These are phyloP conservation scores for Anthoceros angustus DNA, from an alignment of 225 moss, liverwort and hornwort genomes.

Conservation along the genomic window DNA sequence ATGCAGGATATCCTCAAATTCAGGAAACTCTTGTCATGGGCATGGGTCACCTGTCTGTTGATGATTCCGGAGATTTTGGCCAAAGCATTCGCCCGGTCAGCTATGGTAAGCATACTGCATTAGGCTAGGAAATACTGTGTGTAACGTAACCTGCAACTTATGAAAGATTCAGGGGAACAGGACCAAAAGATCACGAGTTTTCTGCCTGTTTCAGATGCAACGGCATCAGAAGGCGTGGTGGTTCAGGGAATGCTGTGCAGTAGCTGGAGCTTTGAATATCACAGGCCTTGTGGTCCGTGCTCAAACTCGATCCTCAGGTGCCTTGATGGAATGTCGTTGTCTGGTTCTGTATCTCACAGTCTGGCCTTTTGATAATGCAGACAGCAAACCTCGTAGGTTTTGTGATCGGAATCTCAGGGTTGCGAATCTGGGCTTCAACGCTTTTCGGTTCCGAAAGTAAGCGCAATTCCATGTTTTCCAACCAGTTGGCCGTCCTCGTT, in stretches of 20 bases:
- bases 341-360: constrained; percentile 3
- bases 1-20: not conserved
- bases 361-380: constrained; percentile 18
- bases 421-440: constrained; percentile 38
- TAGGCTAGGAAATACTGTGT: not conserved
- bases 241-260: constrained; percentile 61
- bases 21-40: constrained; percentile 99
- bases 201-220: constrained; percentile 39
- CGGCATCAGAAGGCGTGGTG: constrained; percentile 38
- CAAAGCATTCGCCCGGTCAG: constrained; percentile 53
- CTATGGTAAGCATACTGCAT: constrained; percentile 27
- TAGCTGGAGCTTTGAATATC: constrained; percentile 70
- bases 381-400: constrained; percentile 72
- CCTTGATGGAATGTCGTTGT: not conserved
- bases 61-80: constrained; percentile 75
- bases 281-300: constrained; percentile 53
- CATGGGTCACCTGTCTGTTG: constrained; percentile 90
- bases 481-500: not conserved
- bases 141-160: not conserved
- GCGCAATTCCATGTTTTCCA: constrained; percentile 2
- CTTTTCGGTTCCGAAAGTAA: constrained; percentile 42
- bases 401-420: constrained; percentile 65
- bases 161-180: not conserved
- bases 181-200: not conserved
- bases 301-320: not conserved